Conservation (phyloP, 768 basidiomycete genomes). For the Kwoniella botswanensis region DNA sequence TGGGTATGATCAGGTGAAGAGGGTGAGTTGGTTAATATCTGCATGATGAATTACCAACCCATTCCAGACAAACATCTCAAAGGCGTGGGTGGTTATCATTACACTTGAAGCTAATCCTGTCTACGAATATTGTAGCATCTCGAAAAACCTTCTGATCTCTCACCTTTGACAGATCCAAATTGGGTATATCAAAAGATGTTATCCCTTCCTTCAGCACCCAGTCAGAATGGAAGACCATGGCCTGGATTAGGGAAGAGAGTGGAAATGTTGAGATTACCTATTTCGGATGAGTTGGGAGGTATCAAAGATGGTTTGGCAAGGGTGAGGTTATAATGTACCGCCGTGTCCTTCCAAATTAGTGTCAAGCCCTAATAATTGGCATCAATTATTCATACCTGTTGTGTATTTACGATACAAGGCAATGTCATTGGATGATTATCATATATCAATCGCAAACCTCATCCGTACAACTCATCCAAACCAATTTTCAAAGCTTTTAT, state of each 20-base stretch:
- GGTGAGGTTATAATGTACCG: constrained; percentile 2
- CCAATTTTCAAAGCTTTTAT: constrained; percentile 58
- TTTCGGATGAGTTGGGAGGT: constrained; percentile 18
- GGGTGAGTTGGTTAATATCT: constrained; percentile 61
- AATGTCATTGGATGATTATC: no score
- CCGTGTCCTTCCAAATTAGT: no score
- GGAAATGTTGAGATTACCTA: constrained; percentile 62
- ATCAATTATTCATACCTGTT: no score
- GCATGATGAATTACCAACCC: no score
- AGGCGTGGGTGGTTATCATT: no score
- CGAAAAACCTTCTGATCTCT: constrained; percentile 68
- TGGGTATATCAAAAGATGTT: constrained; percentile 65
- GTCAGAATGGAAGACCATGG: constrained; percentile 75
- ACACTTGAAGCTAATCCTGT: no score
- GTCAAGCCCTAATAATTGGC: no score
- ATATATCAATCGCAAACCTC: no score
- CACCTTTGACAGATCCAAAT: constrained; percentile 82
- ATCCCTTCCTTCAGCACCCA: constrained; percentile 40
- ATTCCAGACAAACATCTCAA: no score
- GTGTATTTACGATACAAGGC: no score
- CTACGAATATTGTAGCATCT: no score
- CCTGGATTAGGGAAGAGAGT: constrained; percentile 73
- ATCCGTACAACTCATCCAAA: constrained; percentile 22
- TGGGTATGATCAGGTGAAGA: constrained; percentile 77
- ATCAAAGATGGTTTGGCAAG: constrained; percentile 14